These are phyloP conservation scores for Davidsoniella virescens DNA, from an alignment of 2,329 filamentous ascomycete species.

Conservation along the genomic window DNA sequence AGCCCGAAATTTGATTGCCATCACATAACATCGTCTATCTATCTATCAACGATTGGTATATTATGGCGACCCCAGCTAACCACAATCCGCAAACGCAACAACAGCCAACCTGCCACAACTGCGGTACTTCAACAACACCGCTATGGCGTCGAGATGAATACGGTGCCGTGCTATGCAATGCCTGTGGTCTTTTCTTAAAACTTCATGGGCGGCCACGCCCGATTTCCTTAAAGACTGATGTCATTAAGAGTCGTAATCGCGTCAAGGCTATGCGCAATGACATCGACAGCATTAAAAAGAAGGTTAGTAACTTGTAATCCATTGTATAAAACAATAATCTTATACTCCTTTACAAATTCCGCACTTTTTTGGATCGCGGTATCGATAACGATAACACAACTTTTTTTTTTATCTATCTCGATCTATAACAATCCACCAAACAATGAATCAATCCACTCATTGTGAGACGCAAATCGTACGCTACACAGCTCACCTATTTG, in stretches of 20 bases:
- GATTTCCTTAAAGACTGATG: conserved; percentile 95
- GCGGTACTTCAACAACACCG: conserved; percentile 84
- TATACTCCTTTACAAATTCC: not conserved
- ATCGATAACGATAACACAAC: conserved; percentile 9
- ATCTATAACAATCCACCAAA: not conserved
- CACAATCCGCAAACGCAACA: conserved; percentile 48
- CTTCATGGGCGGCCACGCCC: conserved; percentile 84
- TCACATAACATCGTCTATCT: too few species aligned
- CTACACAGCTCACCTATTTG: not conserved
- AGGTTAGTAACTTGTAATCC: conserved; percentile 33
- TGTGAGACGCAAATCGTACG: not conserved
- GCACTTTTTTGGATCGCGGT: not conserved
- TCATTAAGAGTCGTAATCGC: conserved; percentile 97
- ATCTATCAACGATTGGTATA: conserved; percentile 16
- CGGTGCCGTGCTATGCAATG: conserved; percentile 93
- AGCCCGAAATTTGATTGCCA: too few species aligned
- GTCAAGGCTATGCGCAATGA: conserved; percentile 77
- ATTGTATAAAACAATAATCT: not conserved
- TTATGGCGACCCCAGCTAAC: conserved; percentile 30
- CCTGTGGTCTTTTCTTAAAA: conserved; percentile 94
- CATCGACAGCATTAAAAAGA: conserved; percentile 40
- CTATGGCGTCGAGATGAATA: conserved; percentile 95
- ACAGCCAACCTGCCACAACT: conserved; percentile 85
- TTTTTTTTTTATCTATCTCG: conserved; percentile 1
- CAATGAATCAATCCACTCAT: not conserved